phyloP scores from a whole-genome alignment of 2,329 filamentous ascomycete species.

The Colletotrichum filicis region DNA sequence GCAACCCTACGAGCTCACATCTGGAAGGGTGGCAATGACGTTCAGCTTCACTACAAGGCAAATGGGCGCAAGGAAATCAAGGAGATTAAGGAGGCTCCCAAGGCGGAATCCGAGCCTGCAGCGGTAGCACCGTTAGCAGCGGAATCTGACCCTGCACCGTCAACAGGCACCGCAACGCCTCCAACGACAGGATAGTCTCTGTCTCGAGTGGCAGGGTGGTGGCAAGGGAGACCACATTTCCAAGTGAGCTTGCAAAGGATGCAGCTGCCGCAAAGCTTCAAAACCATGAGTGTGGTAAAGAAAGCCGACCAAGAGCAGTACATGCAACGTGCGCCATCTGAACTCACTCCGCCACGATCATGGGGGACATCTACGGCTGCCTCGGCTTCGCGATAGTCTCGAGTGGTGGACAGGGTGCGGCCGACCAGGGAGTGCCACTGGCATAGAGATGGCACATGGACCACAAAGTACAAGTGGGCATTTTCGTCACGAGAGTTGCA shows the following conservation, averaged over 20 bases:
- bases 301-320: neutral
- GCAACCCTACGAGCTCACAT: conserved; percentile 91
- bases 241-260: neutral
- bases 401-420: neutral
- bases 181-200: conserved; percentile 14
- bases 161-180: conserved; percentile 28
- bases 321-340: neutral
- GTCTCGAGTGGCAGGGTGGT: neutral
- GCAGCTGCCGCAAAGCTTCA: neutral
- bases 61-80: conserved; percentile 89
- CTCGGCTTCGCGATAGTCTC: conserved; percentile 4
- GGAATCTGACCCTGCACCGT: conserved; percentile 23
- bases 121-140: neutral
- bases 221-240: neutral
- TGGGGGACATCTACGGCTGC: neutral
- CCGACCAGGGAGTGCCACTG: neutral
- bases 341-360: neutral
- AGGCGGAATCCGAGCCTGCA: conserved; percentile 38
- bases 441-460: neutral
- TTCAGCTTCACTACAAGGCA: conserved; percentile 88
- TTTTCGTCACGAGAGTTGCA: neutral
- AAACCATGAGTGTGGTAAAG: neutral
- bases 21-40: conserved; percentile 95
- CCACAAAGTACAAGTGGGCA: conserved; percentile 1
- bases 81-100: conserved; percentile 75